Evolutionary conservation across 805 yeast species (phyloP).

Genomic region (Barnettozyma siamensis): DNA sequence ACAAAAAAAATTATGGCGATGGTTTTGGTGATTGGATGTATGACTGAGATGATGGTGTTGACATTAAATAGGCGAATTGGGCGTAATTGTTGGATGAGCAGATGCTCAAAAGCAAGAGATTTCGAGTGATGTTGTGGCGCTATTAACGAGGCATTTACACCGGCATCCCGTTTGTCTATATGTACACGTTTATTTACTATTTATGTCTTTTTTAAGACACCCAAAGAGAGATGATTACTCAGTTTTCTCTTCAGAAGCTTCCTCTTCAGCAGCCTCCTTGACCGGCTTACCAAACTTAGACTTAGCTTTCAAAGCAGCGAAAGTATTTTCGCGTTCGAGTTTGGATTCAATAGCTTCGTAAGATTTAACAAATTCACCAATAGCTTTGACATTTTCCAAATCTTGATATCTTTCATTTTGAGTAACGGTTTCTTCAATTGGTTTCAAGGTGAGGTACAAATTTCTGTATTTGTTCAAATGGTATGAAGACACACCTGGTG

Average conservation of each 20-base stretch:
- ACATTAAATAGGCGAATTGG: too few species aligned
- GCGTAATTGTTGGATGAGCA: too few species aligned
- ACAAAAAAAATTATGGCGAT: neutral
- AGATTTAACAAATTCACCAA: slow-evolving; percentile 7
- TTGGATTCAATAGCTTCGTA: slow-evolving; percentile 10
- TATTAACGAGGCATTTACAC: too few species aligned
- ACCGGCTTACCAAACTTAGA: slow-evolving; percentile 6
- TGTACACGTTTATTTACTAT: neutral
- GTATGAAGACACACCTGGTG: slow-evolving; percentile 10
- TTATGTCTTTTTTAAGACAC: neutral
- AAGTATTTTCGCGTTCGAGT: slow-evolving; percentile 5
- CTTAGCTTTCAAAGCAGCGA: slow-evolving; percentile 11
- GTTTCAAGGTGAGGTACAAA: slow-evolving; percentile 20
- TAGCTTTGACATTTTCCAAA: neutral
- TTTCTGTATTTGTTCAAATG: slow-evolving; percentile 13
- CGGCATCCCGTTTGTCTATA: neutral
- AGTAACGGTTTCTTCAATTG: slow-evolving; percentile 17
- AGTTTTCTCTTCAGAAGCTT: neutral
- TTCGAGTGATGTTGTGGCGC: too few species aligned
- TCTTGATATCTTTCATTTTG: slow-evolving; percentile 1
- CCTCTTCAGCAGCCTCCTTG: neutral
- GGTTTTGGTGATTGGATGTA: neutral
- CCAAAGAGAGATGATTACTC: neutral
- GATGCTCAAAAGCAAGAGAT: too few species aligned
- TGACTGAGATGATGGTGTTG: neutral